Percentiles rank a stretch among this genome's conserved stretches.
These are phyloP conservation scores for Diaporthe sp. DNA, from an alignment of 2,329 filamentous ascomycete species.

Conservation along the genomic window DNA sequence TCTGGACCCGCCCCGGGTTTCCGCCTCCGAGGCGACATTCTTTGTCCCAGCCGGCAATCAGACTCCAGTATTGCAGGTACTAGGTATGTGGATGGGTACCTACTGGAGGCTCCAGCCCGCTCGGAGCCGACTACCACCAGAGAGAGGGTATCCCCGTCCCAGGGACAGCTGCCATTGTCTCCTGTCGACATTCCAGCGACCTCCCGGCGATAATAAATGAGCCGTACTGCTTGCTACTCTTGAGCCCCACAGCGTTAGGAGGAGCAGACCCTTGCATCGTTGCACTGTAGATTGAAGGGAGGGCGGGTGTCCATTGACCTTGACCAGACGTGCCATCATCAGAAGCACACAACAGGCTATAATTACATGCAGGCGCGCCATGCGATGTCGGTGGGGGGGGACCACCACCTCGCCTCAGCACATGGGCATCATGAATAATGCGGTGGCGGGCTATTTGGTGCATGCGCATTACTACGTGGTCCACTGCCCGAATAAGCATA, in stretches of 20 bases:
- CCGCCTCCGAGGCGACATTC: conserved; percentile 8
- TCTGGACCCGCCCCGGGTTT: conserved; percentile 25
- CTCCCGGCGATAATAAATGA: background rate
- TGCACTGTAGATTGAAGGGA: conserved; percentile 25
- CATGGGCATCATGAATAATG: conserved; percentile 31
- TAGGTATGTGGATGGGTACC: background rate
- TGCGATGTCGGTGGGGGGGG: conserved; percentile 20
- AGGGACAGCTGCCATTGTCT: background rate
- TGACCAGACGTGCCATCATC: conserved; percentile 23
- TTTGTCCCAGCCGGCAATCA: conserved; percentile 15
- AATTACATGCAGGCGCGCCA: conserved; percentile 33
- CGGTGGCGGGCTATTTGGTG: conserved; percentile 26
- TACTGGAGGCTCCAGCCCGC: background rate
- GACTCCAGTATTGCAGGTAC: background rate
- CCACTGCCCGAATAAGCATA: background rate
- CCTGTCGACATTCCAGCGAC: background rate
- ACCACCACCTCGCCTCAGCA: conserved; percentile 15
- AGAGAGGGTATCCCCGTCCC: background rate
- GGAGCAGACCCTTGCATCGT: conserved; percentile 1
- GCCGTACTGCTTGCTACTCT: background rate
- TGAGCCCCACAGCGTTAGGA: background rate
- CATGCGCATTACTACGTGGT: background rate
- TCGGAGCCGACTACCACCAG: conserved; percentile 15
- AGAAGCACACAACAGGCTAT: conserved; percentile 15
- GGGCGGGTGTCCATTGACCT: conserved; percentile 25